Evolutionary conservation across 2,329 filamentous ascomycete genomes (phyloP).

Genomic region (Dryadomyces quercus-mongolicae): DNA sequence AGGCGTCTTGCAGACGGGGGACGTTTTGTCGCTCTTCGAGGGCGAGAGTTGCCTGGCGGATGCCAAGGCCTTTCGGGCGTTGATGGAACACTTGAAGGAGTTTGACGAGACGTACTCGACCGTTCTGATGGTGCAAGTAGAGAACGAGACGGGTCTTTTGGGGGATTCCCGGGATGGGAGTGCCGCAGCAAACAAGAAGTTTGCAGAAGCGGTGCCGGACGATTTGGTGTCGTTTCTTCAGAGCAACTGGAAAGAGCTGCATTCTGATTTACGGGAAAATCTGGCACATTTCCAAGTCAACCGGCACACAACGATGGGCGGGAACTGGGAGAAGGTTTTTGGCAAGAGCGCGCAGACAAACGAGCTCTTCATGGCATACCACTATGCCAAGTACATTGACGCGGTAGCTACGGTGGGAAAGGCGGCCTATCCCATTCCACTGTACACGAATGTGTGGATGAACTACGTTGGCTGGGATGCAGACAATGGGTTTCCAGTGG

Average conservation of each 20-base stretch:
- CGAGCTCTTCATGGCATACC: constrained; percentile 25
- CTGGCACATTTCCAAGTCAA: background rate
- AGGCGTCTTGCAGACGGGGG: constrained; percentile 14
- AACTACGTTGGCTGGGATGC: constrained; percentile 10
- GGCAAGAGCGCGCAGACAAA: constrained; percentile 17
- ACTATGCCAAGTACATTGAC: constrained; percentile 20
- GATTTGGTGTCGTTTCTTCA: constrained; percentile 5
- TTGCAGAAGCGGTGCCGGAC: constrained; percentile 18
- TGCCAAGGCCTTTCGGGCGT: constrained; percentile 15
- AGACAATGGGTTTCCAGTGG: constrained; percentile 15
- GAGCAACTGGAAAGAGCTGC: constrained; percentile 1
- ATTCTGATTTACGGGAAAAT: background rate
- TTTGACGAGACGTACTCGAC: constrained; percentile 33
- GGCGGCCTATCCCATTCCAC: constrained; percentile 19
- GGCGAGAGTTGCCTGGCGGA: constrained; percentile 14
- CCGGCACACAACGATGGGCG: background rate
- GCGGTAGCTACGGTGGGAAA: constrained; percentile 22
- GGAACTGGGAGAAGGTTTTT: constrained; percentile 18
- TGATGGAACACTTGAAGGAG: constrained; percentile 23
- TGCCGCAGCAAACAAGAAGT: constrained; percentile 26
- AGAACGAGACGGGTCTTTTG: constrained; percentile 40
- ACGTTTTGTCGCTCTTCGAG: constrained; percentile 18
- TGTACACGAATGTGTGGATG: constrained; percentile 24
- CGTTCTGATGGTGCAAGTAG: constrained; percentile 43
- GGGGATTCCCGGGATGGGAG: constrained; percentile 38